phyloP scores from a whole-genome alignment of 106 monocot species.

The Allium fistulosum region DNA sequence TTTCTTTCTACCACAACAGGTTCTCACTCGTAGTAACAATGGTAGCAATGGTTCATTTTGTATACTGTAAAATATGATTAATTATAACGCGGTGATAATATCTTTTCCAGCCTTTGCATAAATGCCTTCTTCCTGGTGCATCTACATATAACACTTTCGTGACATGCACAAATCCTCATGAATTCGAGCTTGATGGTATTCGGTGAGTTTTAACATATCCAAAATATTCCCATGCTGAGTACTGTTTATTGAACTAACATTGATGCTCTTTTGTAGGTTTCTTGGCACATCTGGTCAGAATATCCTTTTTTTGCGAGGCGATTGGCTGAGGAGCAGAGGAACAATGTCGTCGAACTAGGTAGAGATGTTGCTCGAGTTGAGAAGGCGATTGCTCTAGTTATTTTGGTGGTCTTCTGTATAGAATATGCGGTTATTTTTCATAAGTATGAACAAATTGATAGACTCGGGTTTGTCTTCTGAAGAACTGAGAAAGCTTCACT shows the following conservation, averaged over 20 bases:
- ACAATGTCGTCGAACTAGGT: no score
- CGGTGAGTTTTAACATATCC: conserved; percentile 27
- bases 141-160: conserved; percentile 84
- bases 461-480: no score
- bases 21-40: conserved; percentile 10
- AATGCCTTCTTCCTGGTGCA: conserved; percentile 89
- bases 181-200: conserved; percentile 75
- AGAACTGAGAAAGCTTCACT: no score
- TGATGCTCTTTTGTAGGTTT: conserved; percentile 40
- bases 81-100: conserved; percentile 6
- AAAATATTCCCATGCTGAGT: neutral
- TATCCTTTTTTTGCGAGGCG: no score
- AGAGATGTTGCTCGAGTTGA: no score
- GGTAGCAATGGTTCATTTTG: neutral
- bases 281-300: conserved; percentile 98
- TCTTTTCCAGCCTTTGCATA: conserved; percentile 67
- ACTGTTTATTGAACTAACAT: neutral
- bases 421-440: no score
- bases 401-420: no score
- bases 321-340: no score
- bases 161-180: conserved; percentile 95
- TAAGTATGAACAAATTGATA: no score
- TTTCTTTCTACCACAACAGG: conserved; percentile 95
- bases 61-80: neutral
- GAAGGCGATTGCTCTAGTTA: no score